Evolutionary conservation across 441 rosid species (phyloP), one percentile per base, ranked within the genome.

Genomic region (Gossypium gossypioides): DNA sequence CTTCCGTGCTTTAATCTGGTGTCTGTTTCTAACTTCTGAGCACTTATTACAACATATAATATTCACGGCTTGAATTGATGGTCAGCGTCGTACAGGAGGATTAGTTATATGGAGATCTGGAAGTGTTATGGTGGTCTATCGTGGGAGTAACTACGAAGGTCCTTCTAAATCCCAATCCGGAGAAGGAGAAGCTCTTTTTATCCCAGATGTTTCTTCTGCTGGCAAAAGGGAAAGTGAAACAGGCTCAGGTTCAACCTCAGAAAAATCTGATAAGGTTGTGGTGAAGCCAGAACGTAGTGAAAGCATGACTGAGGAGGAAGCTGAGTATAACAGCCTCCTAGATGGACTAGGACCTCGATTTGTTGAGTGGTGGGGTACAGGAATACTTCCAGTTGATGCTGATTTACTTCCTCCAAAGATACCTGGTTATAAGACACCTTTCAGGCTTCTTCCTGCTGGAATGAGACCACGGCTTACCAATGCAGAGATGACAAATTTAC

Each of bases 311-410:
- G 92, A 88, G 77, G 97, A 89, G 82, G 99, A 96, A 82, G 84
- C 77, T 68, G 98, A 96, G 76, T 89, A 73, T 80, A 85, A 89
- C 76, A 74, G 71, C 62, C 76, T 96, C 66, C 75, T 96, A 73
- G 99, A 96, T 79, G 87, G 89, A 73, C 84, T 96, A 73, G 99
- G 99, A 40, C 91, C 96, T 72, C 94, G 96, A 60, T 96, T 91
- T 69, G 89, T 87, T 25, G 99, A 88, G 80, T 93, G 95, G 92
- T 96, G 99, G 99, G 99, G 99, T 58, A 96, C 96, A 6, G 97
- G 99, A 69, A 79, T 96, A 27, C 90, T 93, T 69, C 99, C 98
- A 1, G 96, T 96, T 65, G 90, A 96, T 84, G 98, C 98, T 22
- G 98, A 92, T 85, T 82, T 87, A 56, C 96, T 96, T 80, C 96